A percentile compares a stretch with the other conserved stretches of the same genome.
phyloP scores from a whole-genome alignment of 805 yeast genomes.

The Metschnikowia baotianmanensis region DNA sequence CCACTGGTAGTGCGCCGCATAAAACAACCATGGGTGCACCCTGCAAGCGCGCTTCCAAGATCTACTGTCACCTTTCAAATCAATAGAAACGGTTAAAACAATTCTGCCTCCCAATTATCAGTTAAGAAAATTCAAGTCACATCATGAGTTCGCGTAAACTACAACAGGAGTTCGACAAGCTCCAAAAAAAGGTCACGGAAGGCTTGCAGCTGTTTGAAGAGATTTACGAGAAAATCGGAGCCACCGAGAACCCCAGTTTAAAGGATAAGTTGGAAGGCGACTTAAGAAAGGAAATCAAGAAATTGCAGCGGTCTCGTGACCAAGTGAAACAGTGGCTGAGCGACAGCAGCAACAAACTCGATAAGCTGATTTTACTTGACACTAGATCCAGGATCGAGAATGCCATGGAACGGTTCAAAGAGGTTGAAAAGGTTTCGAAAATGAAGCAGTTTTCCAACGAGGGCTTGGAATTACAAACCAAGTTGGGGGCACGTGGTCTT shows the following conservation, averaged over 20 bases:
- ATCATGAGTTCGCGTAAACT: conserved; percentile 44
- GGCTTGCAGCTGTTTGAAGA: conserved; percentile 85
- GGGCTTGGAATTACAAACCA: conserved; percentile 77
- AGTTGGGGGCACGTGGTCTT: conserved; percentile 21
- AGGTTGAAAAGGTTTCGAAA: conserved; percentile 88
- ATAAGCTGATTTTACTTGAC: conserved; percentile 46
- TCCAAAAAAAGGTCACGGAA: conserved; percentile 85
- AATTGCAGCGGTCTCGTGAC: conserved; percentile 88
- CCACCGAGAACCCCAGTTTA: conserved; percentile 79
- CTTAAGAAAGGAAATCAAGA: conserved; percentile 90
- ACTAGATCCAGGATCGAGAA: conserved; percentile 72
- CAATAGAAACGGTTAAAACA: not conserved
- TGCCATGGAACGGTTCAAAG: conserved; percentile 95
- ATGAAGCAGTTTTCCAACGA: conserved; percentile 93
- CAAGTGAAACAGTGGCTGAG: conserved; percentile 94
- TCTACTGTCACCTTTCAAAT: no score
- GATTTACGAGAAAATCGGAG: conserved; percentile 79
- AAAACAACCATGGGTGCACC: no score
- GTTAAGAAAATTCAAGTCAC: not conserved
- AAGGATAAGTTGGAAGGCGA: conserved; percentile 93
- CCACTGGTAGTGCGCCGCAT: conserved; percentile 4
- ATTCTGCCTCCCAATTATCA: not conserved
- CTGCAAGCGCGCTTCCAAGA: no score
- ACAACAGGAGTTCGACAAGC: conserved; percentile 83
- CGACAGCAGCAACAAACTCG: conserved; percentile 86